Evolutionary conservation across 2,329 filamentous ascomycete species (phyloP).

Genomic region (Coccinonectria pachysandricola): DNA sequence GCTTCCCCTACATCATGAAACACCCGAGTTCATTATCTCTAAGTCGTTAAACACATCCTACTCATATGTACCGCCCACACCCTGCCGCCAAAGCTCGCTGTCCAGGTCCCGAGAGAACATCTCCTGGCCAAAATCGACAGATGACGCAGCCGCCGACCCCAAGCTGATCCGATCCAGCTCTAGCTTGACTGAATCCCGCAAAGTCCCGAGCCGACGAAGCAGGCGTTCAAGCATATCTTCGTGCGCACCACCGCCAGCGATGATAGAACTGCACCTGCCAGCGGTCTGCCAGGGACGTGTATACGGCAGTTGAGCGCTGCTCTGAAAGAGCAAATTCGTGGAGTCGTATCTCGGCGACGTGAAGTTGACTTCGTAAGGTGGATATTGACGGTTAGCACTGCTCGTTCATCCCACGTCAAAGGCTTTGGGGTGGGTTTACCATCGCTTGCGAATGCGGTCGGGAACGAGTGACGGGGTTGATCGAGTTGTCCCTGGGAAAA

Average conservation of each 20-base stretch:
- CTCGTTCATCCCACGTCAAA: too few species aligned
- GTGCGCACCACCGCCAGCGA: constrained; percentile 25
- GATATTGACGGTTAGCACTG: too few species aligned
- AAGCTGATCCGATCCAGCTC: constrained; percentile 19
- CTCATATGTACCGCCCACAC: constrained; percentile 14
- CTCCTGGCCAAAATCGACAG: constrained; percentile 13
- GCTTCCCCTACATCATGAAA: too few species aligned
- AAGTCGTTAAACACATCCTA: constrained; percentile 21
- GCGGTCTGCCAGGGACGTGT: constrained; percentile 28
- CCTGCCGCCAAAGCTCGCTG: constrained; percentile 19
- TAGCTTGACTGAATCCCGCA: constrained; percentile 21
- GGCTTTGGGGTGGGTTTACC: too few species aligned
- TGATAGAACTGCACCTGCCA: constrained; percentile 26
- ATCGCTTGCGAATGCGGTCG: constrained; percentile 24
- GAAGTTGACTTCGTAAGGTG: constrained; percentile 31
- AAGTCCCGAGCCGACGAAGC: constrained; percentile 20
- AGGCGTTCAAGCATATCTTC: constrained; percentile 25
- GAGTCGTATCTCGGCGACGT: constrained; percentile 36
- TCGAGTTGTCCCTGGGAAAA: constrained; percentile 35
- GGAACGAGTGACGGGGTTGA: constrained; percentile 26
- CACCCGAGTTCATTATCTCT: constrained; percentile 11
- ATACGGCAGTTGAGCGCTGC: constrained; percentile 18
- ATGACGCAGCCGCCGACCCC: constrained; percentile 10
- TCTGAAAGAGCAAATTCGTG: constrained; percentile 37
- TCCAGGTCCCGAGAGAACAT: constrained; percentile 14